These are phyloP conservation scores for Lunularia cruciata DNA, from an alignment of 225 moss, liverwort and hornwort species.

Conservation along the genomic window DNA sequence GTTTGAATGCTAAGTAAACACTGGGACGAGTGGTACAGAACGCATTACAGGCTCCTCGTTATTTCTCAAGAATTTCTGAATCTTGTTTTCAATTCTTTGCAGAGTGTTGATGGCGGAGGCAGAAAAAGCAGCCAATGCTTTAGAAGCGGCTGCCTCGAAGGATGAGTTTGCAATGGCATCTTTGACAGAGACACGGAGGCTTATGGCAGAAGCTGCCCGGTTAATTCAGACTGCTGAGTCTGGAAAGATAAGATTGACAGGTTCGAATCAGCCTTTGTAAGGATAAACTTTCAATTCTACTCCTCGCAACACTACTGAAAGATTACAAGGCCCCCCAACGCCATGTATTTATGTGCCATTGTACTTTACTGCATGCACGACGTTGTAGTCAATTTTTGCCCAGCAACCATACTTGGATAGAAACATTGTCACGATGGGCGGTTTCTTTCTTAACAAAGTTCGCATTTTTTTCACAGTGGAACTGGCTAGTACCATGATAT, in stretches of 20 bases:
- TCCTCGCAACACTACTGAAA: too few relatives aligned
- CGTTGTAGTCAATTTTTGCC: too few relatives aligned
- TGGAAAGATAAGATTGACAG: constrained; percentile 4
- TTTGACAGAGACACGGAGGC: constrained; percentile 43
- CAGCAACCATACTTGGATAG: too few relatives aligned
- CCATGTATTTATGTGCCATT: constrained; percentile 2
- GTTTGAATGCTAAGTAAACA: too few relatives aligned
- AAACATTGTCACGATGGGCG: too few relatives aligned
- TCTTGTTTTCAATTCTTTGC: constrained; percentile 7
- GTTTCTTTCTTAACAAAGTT: too few relatives aligned
- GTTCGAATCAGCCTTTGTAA: constrained; percentile 4
- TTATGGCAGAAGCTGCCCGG: constrained; percentile 50
- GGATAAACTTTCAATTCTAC: too few relatives aligned
- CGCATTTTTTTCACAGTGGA: too few relatives aligned
- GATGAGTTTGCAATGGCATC: constrained; percentile 42
- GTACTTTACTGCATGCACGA: constrained; percentile 11
- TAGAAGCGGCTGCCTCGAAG: constrained; percentile 40
- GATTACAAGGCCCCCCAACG: neutral
- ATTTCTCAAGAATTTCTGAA: too few relatives aligned
- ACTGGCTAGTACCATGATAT: too few relatives aligned
- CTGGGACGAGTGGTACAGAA: too few relatives aligned
- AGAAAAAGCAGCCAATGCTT: constrained; percentile 39
- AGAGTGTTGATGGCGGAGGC: constrained; percentile 56
- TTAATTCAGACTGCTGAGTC: constrained; percentile 51
- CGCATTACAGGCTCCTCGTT: too few relatives aligned